phyloP scores from a whole-genome alignment of 805 yeast species.

The Pichia pseudocactophila region DNA sequence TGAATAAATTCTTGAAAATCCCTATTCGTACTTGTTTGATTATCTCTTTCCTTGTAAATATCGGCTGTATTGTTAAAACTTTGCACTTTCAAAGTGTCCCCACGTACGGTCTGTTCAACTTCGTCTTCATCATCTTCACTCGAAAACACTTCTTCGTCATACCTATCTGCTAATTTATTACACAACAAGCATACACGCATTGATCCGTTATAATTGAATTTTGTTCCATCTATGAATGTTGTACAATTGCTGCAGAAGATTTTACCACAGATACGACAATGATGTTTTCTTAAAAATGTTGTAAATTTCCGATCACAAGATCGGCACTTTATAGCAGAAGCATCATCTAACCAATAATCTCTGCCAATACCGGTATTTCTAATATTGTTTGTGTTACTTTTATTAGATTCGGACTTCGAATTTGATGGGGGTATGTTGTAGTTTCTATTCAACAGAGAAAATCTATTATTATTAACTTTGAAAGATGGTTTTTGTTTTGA shows the following conservation, averaged over 20 bases:
- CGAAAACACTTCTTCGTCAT: constrained; percentile 59
- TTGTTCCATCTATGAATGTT: constrained; percentile 54
- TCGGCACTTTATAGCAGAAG: constrained; percentile 81
- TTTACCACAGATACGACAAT: constrained; percentile 93
- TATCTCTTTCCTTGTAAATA: too few relatives aligned
- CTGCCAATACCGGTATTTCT: constrained; percentile 42
- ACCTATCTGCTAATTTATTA: constrained; percentile 49
- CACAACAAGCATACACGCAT: constrained; percentile 76
- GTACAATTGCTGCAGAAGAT: constrained; percentile 87
- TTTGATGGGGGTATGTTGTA: background rate
- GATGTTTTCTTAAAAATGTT: constrained; percentile 86
- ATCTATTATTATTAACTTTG: background rate
- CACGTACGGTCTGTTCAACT: background rate
- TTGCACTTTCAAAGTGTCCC: too few relatives aligned
- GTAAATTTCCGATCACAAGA: constrained; percentile 73
- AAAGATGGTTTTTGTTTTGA: background rate
- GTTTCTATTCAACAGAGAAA: background rate
- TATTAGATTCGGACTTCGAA: background rate
- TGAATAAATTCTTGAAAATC: background rate
- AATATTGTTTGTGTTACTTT: constrained; percentile 9
- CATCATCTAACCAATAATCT: constrained; percentile 95
- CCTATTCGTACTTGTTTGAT: too few relatives aligned
- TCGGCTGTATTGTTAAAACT: too few relatives aligned
- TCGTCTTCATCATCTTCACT: constrained; percentile 38
- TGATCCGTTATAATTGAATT: constrained; percentile 55